Conservation (phyloP, 371 early-diverging fungal genomes). For the Dinochytrium kinnereticum region DNA sequence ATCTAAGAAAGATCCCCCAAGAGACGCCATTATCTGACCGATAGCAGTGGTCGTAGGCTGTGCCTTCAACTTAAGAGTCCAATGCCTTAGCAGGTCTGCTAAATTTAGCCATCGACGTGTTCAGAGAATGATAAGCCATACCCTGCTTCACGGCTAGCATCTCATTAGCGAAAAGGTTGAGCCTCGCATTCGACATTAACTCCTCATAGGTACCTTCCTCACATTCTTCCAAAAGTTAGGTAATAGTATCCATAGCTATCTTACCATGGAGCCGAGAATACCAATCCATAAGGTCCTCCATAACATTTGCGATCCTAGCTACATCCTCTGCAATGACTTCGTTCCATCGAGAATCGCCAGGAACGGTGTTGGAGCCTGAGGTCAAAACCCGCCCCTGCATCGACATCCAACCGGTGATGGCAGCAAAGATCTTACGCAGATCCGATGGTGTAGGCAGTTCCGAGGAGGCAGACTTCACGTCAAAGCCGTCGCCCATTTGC, state of each 20-base stretch:
- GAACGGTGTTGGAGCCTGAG: neutral
- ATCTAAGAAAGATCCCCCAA: neutral
- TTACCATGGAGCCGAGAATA: neutral
- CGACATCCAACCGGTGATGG: neutral
- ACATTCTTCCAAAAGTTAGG: neutral
- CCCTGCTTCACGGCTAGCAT: conserved; percentile 1
- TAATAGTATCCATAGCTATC: too few relatives aligned
- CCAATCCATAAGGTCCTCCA: neutral
- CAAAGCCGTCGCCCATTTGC: too few relatives aligned
- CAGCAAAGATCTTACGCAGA: neutral
- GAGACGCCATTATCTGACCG: neutral
- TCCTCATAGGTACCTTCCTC: neutral
- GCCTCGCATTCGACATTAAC: conserved; percentile 1
- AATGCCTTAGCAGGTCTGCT: neutral
- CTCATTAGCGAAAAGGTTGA: conserved; percentile 10
- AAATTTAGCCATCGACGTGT: neutral
- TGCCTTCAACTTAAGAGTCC: conserved; percentile 2
- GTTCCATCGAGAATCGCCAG: neutral
- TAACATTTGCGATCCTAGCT: neutral
- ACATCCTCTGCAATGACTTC: conserved; percentile 11
- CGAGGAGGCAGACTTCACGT: neutral
- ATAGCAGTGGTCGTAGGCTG: neutral
- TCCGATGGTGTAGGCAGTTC: neutral
- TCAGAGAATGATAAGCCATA: neutral
- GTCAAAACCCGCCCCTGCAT: neutral